Percentiles rank a stretch among this genome's conserved stretches.
Conservation (phyloP, 192 early-diverging fungal genomes). For the Powellomyces hirtus region DNA sequence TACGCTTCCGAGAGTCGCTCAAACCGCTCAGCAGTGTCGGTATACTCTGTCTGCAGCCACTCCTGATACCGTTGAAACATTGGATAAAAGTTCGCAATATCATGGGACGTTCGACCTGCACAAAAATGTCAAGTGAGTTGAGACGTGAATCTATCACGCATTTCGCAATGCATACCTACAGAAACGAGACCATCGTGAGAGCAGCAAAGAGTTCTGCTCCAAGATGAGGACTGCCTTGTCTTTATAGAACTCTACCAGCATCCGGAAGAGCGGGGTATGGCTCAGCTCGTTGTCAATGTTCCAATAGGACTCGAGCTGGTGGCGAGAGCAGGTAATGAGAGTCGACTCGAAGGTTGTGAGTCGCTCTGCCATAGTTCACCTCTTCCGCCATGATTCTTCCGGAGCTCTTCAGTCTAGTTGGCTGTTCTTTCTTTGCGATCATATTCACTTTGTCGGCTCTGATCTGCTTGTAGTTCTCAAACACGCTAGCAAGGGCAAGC, state of each 20-base stretch:
- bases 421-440: slow-evolving; percentile 35
- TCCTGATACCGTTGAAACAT: slow-evolving; percentile 41
- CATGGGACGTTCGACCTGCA: slow-evolving; percentile 39
- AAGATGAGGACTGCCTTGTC: slow-evolving; percentile 29
- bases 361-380: slow-evolving; percentile 15
- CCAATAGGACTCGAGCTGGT: slow-evolving; percentile 41
- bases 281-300: slow-evolving; percentile 35
- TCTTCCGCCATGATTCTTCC: slow-evolving; percentile 34
- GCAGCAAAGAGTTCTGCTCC: slow-evolving; percentile 40
- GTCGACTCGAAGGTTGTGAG: too few species aligned
- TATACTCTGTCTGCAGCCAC: slow-evolving; percentile 39
- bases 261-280: slow-evolving; percentile 15
- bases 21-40: slow-evolving; percentile 39
- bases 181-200: slow-evolving; percentile 53
- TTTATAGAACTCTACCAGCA: slow-evolving; percentile 39
- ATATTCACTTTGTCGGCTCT: slow-evolving; percentile 37
- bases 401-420: slow-evolving; percentile 9
- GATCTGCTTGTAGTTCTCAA: slow-evolving; percentile 42
- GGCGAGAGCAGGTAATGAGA: neutral
- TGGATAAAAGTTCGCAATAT: slow-evolving; percentile 29
- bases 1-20: slow-evolving; percentile 35
- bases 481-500: slow-evolving; percentile 39
- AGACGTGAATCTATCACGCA: neutral
- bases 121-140: neutral
- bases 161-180: slow-evolving; percentile 30